These are phyloP conservation scores for Symbiodinium pilosum DNA, from an alignment of 73 alveolate species.

Conservation along the genomic window DNA sequence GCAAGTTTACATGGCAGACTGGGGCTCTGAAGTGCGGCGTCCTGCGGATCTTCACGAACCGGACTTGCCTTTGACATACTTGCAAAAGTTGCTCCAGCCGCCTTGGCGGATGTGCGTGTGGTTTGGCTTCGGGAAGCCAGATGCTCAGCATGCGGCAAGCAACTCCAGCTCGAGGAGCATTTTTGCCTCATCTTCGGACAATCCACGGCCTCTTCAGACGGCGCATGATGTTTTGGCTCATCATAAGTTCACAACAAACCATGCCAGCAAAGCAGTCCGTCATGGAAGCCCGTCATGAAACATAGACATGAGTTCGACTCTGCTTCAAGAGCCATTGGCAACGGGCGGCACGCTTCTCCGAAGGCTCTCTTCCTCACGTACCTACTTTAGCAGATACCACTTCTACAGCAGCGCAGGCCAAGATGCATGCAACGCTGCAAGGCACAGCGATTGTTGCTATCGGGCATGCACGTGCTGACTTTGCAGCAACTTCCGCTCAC, in stretches of 20 bases:
- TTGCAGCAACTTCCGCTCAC: too few species aligned
- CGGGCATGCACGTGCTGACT: too few species aligned
- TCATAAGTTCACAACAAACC: background rate
- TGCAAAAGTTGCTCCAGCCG: background rate
- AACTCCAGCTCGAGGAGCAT: constrained; percentile 77
- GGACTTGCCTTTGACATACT: background rate
- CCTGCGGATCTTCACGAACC: background rate
- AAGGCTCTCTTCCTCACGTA: too few species aligned
- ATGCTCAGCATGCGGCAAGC: background rate
- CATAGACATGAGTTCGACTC: background rate
- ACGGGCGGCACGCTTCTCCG: too few species aligned
- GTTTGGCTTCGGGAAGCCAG: background rate
- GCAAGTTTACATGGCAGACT: background rate
- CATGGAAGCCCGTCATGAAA: constrained; percentile 14
- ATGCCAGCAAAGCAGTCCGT: constrained; percentile 45
- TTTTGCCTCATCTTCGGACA: constrained; percentile 74
- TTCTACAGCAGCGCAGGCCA: too few species aligned
- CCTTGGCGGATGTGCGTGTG: background rate
- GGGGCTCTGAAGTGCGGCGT: background rate
- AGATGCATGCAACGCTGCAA: background rate
- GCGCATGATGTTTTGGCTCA: background rate
- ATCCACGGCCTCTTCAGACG: constrained; percentile 89
- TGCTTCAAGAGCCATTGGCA: background rate
- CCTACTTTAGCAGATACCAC: too few species aligned
- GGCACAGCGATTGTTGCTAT: background rate